A percentile compares a stretch with the other conserved stretches of the same genome.
Evolutionary conservation across 73 alveolate species (phyloP).

Genomic region (Halteria grandinella): DNA sequence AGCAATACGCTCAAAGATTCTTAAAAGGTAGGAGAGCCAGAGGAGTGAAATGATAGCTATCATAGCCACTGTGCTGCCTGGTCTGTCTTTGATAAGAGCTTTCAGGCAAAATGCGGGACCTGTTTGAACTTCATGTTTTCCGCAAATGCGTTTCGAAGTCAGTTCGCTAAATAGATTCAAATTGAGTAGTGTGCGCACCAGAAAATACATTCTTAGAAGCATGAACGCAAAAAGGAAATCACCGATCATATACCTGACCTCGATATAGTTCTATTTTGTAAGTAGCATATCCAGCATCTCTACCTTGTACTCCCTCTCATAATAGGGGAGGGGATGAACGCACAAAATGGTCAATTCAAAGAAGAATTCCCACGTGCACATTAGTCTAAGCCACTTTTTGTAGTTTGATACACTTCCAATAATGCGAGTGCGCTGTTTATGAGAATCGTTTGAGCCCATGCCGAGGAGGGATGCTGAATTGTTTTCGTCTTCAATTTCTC

Average conservation of each 20-base stretch:
- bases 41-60: conserved; percentile 19
- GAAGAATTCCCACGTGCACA: conserved; percentile 4
- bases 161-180: conserved; percentile 23
- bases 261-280: not conserved
- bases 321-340: conserved; percentile 30
- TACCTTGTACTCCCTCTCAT: conserved; percentile 22
- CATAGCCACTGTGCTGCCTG: not conserved
- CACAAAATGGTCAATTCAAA: not conserved
- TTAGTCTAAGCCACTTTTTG: not conserved
- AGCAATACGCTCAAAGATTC: conserved; percentile 61
- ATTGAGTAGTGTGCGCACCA: conserved; percentile 32
- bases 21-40: conserved; percentile 62
- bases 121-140: conserved; percentile 3
- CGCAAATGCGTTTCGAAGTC: conserved; percentile 30
- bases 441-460: not conserved
- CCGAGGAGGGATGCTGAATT: not conserved
- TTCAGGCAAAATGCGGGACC: conserved; percentile 28
- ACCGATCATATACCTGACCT: conserved; percentile 28
- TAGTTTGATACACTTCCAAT: not conserved
- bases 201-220: conserved; percentile 38
- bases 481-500: conserved; percentile 4
- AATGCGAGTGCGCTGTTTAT: not conserved
- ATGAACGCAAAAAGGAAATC: conserved; percentile 48
- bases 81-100: conserved; percentile 12
- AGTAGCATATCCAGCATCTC: conserved; percentile 21